These are phyloP conservation scores for Cordia subcordata DNA, from an alignment of 257 asterid genomes.

Conservation along the genomic window DNA sequence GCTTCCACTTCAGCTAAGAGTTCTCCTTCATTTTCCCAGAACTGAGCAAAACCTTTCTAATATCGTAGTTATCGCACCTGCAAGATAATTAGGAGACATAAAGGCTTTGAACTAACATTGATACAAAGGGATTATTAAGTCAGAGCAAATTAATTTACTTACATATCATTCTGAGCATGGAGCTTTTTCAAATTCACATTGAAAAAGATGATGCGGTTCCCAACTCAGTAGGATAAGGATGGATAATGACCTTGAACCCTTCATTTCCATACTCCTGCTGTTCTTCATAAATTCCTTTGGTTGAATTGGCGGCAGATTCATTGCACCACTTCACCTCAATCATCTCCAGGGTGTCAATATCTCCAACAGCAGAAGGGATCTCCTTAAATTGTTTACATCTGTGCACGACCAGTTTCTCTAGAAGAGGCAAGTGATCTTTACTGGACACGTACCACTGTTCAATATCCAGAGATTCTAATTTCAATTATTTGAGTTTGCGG, in stretches of 20 bases:
- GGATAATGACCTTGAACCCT: slow-evolving; percentile 4
- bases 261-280: slow-evolving; percentile 9
- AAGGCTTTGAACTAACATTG: too few species aligned
- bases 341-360: slow-evolving; percentile 10
- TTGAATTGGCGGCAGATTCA: not conserved
- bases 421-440: slow-evolving; percentile 13
- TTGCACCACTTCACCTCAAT: slow-evolving; percentile 5
- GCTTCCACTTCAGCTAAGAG: too few species aligned
- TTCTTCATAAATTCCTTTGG: slow-evolving; percentile 3
- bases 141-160: too few species aligned
- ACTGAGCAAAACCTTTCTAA: too few species aligned
- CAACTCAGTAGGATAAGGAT: not conserved
- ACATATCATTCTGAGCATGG: too few species aligned
- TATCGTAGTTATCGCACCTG: too few species aligned
- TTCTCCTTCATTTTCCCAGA: too few species aligned
- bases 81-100: too few species aligned
- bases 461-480: not conserved
- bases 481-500: not conserved
- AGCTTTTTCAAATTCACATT: too few species aligned
- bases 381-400: not conserved
- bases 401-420: slow-evolving; percentile 5
- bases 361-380: slow-evolving; percentile 9
- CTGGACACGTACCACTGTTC: slow-evolving; percentile 4
- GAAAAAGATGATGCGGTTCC: too few species aligned
- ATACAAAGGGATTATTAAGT: too few species aligned